A percentile compares a stretch with the other conserved stretches of the same genome.
Evolutionary conservation across 495 filamentous ascomycete genomes (phyloP).

Genomic region (Tuber melanosporum): DNA sequence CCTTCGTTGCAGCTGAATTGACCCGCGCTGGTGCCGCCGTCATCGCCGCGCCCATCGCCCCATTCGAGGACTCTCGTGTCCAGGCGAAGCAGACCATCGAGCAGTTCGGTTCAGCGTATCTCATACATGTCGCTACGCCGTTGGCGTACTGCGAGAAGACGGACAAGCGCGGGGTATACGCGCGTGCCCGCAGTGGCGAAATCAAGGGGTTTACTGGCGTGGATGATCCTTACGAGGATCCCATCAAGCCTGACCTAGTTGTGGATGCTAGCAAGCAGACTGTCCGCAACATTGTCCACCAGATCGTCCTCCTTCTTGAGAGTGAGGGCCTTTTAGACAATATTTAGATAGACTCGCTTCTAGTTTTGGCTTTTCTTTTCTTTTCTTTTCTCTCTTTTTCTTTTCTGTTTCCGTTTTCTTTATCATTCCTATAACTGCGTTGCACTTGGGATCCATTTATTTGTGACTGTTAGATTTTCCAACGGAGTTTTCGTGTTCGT

Average conservation of each 20-base stretch:
- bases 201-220: constrained; percentile 99
- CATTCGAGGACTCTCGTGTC: constrained; percentile 69
- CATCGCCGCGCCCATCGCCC: constrained; percentile 95
- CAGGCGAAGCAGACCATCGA: constrained; percentile 76
- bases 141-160: constrained; percentile 91
- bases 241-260: constrained; percentile 70
- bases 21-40: constrained; percentile 89
- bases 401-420: background rate
- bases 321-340: constrained; percentile 71
- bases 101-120: constrained; percentile 83
- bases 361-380: background rate
- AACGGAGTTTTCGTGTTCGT: background rate
- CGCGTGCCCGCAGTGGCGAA: constrained; percentile 74
- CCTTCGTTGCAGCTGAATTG: constrained; percentile 90
- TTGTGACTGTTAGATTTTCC: background rate
- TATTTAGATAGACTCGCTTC: constrained; percentile 13
- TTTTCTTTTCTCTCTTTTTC: background rate
- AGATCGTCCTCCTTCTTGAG: constrained; percentile 91
- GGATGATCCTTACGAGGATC: constrained; percentile 91
- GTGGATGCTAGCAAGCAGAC: constrained; percentile 80
- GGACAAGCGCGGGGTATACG: constrained; percentile 88
- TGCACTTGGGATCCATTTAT: background rate
- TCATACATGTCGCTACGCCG: constrained; percentile 88
- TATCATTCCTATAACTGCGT: background rate
- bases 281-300: constrained; percentile 89